Conservation (phyloP, 345 rosid species). For the Syzygium grande region DNA sequence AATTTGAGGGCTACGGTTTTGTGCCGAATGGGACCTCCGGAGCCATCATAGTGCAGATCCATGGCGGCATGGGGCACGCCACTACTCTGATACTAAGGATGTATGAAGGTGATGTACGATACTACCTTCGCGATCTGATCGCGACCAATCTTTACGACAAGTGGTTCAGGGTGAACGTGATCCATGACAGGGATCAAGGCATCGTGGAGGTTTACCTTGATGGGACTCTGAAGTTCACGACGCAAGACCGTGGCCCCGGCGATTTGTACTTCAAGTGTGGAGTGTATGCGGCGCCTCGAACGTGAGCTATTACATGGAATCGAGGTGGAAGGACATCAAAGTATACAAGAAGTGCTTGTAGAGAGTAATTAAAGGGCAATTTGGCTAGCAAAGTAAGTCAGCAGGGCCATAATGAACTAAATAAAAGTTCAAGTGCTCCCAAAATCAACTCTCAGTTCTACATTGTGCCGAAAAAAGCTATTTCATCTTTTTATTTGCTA, state of each 20-base stretch:
- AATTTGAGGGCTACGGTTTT: slow-evolving; percentile 30
- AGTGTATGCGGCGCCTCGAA: slow-evolving; percentile 20
- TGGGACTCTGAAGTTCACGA: slow-evolving; percentile 9
- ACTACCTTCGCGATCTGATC: slow-evolving; percentile 11
- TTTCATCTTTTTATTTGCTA: not conserved
- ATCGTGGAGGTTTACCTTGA: slow-evolving; percentile 14
- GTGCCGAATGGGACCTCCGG: slow-evolving; percentile 39
- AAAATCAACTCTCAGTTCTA: not conserved
- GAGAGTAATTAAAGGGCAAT: not conserved
- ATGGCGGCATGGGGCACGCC: slow-evolving; percentile 14
- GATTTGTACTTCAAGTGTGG: slow-evolving; percentile 30
- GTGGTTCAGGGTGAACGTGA: slow-evolving; percentile 33
- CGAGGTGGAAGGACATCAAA: slow-evolving; percentile 31
- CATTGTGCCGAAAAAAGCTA: not conserved
- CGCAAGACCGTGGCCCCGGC: slow-evolving; percentile 8
- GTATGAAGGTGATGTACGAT: slow-evolving; percentile 20
- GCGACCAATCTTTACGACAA: slow-evolving; percentile 11
- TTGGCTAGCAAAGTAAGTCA: not conserved
- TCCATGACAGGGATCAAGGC: slow-evolving; percentile 26
- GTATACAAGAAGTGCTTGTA: slow-evolving; percentile 12
- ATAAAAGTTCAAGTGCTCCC: not conserved
- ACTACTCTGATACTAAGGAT: slow-evolving; percentile 23
- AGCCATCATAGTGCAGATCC: slow-evolving; percentile 20
- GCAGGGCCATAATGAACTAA: not conserved
- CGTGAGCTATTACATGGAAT: slow-evolving; percentile 26